Base-by-base conservation (phyloP, 2,329 filamentous ascomycete genomes). In the Chalara sp. region DNA sequence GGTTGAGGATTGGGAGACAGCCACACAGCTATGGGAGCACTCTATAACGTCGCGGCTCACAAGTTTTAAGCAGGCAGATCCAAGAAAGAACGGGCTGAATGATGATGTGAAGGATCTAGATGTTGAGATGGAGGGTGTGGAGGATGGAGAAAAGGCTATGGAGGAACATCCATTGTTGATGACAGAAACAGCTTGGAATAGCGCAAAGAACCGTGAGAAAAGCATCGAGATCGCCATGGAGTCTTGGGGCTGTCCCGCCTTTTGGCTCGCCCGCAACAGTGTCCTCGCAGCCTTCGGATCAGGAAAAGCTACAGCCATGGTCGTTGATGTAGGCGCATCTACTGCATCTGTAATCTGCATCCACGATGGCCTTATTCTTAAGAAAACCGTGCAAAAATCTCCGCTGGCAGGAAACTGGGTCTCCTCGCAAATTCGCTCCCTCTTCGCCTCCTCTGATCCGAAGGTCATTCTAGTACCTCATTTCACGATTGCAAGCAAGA, bases 191-290 rank as follows among this genome's bases (percentile, higher is more conserved):
- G 87, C 89, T 8, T 97, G 92, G 91, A 97, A 96, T 70, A 79
- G 83, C 30, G 70, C 80, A 42, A 96, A 96, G 73, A 82, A 87
- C 53, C 80, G 95, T 53, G 93, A 99, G 72, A 95, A 93, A 79
- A 85, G 86, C 40, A 92, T 96, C 63, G 93, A 99, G 72, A 83
- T 97, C 56, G 90, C 89, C 53, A 96, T 99, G 85, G 93, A 99
- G 76, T 88, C 83, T 65, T 99, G 93, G 90, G 91, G 89, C 31
- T 87, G 86, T 50, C 93, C 93, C 13, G 93, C 93, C 5, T 97
- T 96, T 70, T 99, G 92, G 79, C 76, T 97, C 54, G 89, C 89
- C 56, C 84, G 89, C 64, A 95, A 84, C 48, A 90, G 92, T 30
- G 91, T 96, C 42, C 79, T 96, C 66, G 84, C 92, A 49, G 87